Evolutionary conservation across 2,329 filamentous ascomycete species (phyloP).

Genomic region (Cladorrhinum sp.): DNA sequence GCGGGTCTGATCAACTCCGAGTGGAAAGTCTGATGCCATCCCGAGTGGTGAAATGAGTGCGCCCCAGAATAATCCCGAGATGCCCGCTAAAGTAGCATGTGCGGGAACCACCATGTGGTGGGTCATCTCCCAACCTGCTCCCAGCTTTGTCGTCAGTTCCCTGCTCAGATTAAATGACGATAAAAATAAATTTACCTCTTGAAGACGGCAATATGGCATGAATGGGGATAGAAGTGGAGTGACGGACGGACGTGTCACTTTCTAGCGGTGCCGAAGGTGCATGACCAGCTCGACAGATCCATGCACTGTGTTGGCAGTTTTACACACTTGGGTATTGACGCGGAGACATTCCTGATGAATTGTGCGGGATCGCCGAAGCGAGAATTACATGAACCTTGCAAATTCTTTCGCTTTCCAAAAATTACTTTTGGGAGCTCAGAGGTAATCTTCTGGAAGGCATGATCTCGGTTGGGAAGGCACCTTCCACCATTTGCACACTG

Average conservation of each 20-base stretch:
- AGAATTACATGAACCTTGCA: not conserved
- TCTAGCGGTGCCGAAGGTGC: not conserved
- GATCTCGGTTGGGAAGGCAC: not conserved
- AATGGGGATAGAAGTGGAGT: not conserved
- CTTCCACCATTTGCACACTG: not conserved
- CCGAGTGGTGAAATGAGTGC: constrained; percentile 12
- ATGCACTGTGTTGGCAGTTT: not conserved
- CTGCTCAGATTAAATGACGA: not conserved
- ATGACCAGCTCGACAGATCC: not conserved
- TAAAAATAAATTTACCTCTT: not conserved
- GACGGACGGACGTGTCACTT: not conserved
- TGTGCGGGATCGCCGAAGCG: not conserved
- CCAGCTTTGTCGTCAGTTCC: not conserved
- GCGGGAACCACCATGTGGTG: too few relatives aligned
- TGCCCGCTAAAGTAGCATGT: not conserved
- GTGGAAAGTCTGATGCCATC: constrained; percentile 17
- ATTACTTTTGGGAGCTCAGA: not conserved
- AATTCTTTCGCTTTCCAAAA: not conserved
- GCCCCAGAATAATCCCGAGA: constrained; percentile 21
- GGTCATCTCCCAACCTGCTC: not conserved
- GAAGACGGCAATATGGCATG: not conserved
- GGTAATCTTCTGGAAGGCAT: not conserved
- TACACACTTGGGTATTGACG: not conserved
- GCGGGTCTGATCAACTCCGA: constrained; percentile 16
- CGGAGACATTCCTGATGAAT: not conserved